Base-by-base conservation (phyloP, 176 grass and related monocot species). In the Dendrocalamus sinicus region DNA sequence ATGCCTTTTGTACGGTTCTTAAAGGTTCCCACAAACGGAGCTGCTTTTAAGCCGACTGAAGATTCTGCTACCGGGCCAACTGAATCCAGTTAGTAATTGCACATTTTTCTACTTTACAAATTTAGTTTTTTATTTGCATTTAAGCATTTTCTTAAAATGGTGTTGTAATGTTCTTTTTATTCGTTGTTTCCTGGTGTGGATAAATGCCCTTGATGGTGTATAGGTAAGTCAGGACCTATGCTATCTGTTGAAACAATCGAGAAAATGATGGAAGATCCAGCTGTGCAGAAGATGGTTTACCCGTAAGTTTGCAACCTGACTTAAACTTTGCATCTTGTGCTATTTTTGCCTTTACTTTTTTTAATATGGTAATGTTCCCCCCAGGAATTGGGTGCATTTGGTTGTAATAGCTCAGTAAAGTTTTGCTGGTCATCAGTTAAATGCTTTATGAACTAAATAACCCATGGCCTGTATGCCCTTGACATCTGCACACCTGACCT, bases 201-300 rank as follows among this genome's bases (percentile, higher is more conserved):
- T 75, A 30, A 73, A 57, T 90, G 48, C 45, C 20, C 4, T 73
- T 88, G 51, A 84, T 88, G 72, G 23, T 57, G 26, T 81, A 62
- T 82, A 98, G 90, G 83, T 86, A 66, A 80, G 17, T 78, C 89
- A 9, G 87, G 87, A 75, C 84, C 93, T 82, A 85, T 84, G 84
- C 77, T 99, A 47, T 96, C 96, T 16, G 63, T 99, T 76, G 96
- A 99, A 15, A 89, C 93, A 89, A 86, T 99, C 44, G 94, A 99
- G 71, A 99, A 96, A 90, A 99, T 99, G 96, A 94, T 99, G 96
- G 96, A 99, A 91, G 96, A 99, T 88, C 96, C 96, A 73, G 69
- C 90, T 32, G 90, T 99, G 75, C 96, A 96, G 89, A 91, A 99
- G 79, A 96, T 99, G 96, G 92, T 99, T 89, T 99, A 86, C 85